Evolutionary conservation across 139 green algal species (phyloP).

Genomic region (Coccomyxa sp.): DNA sequence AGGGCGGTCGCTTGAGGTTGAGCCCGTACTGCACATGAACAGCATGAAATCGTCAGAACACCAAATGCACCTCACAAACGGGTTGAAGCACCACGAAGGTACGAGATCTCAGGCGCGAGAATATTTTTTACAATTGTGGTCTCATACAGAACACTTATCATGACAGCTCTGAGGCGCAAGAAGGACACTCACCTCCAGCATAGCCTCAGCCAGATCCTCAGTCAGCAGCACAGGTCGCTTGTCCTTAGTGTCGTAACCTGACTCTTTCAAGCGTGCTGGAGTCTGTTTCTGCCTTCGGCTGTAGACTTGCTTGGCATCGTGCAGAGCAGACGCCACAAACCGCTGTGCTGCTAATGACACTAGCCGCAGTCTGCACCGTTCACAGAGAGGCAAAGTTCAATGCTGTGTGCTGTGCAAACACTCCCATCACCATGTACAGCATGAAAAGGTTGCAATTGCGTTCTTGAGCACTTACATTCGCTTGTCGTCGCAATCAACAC

Average conservation of each 20-base stretch:
- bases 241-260: conserved; percentile 31
- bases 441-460: neutral
- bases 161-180: neutral
- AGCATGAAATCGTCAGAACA: neutral
- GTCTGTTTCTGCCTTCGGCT: conserved; percentile 26
- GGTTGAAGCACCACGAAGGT: neutral
- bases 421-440: neutral
- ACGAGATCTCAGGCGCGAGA: neutral
- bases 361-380: conserved; percentile 26
- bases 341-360: conserved; percentile 47
- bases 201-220: conserved; percentile 35
- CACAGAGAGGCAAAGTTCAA: neutral
- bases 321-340: conserved; percentile 27
- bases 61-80: neutral
- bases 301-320: conserved; percentile 35
- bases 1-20: conserved; percentile 23
- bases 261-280: conserved; percentile 17
- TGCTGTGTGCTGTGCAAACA: neutral
- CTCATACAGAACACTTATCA: neutral
- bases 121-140: neutral
- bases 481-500: conserved; percentile 31
- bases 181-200: conserved; percentile 28
- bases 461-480: conserved; percentile 16
- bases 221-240: conserved; percentile 25
- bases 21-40: conserved; percentile 36